Percentiles rank a stretch among this genome's conserved stretches.
phyloP scores from a whole-genome alignment of 345 rosid species.

The Bruguiera parviflora region DNA sequence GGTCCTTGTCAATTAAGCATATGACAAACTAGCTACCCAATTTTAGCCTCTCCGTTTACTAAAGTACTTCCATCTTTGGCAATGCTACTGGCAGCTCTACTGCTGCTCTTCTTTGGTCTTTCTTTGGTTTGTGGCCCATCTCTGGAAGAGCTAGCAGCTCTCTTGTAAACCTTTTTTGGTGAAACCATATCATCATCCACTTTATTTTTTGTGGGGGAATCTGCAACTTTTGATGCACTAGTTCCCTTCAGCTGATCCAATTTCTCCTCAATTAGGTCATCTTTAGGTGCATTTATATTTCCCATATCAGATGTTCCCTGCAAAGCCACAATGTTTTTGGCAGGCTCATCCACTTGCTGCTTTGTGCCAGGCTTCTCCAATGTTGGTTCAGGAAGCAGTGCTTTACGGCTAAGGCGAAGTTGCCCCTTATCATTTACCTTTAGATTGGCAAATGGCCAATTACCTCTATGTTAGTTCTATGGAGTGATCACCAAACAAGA shows the following conservation, averaged over 20 bases:
- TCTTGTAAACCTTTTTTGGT: conserved; percentile 58
- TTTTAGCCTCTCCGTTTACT: conserved; percentile 63
- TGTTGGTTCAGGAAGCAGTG: conserved; percentile 70
- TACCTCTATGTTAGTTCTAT: background rate
- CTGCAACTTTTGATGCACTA: conserved; percentile 22
- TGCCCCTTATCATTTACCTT: conserved; percentile 96
- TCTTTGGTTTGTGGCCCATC: conserved; percentile 33
- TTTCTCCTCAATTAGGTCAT: conserved; percentile 36
- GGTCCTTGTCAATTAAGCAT: conserved; percentile 17
- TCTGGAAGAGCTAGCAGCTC: conserved; percentile 39
- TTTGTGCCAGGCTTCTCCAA: conserved; percentile 39
- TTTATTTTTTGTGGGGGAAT: conserved; percentile 36
- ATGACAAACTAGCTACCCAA: conserved; percentile 32
- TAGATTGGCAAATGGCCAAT: background rate
- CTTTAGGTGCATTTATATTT: conserved; percentile 31
- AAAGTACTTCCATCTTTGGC: conserved; percentile 43
- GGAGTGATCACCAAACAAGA: background rate
- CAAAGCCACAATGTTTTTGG: conserved; percentile 26
- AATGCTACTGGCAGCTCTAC: conserved; percentile 31
- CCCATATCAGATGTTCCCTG: conserved; percentile 29
- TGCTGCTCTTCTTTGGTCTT: conserved; percentile 39
- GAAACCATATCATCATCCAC: conserved; percentile 35
- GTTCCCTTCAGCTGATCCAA: conserved; percentile 26
- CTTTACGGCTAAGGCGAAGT: conserved; percentile 84
- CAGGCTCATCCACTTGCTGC: conserved; percentile 29